Conservation (phyloP, 2,329 filamentous ascomycete genomes). For the Venturia nashicola region DNA sequence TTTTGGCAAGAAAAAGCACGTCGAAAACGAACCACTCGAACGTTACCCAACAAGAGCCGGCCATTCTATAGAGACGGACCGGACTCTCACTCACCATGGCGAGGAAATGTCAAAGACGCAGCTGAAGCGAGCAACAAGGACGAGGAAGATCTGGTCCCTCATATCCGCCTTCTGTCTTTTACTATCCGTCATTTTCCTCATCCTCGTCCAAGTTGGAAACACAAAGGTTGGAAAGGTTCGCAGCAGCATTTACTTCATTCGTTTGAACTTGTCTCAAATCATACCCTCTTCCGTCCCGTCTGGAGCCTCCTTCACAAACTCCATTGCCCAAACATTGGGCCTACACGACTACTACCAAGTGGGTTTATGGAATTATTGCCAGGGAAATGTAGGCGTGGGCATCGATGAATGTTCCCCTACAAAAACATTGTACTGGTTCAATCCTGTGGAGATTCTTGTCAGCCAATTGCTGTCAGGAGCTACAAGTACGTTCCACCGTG, state of each 20-base stretch:
- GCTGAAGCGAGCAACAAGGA: slow-evolving; percentile 23
- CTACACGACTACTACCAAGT: slow-evolving; percentile 92
- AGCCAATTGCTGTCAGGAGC: slow-evolving; percentile 71
- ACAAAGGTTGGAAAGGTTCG: slow-evolving; percentile 45
- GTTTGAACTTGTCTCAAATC: slow-evolving; percentile 70
- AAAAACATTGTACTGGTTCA: slow-evolving; percentile 71
- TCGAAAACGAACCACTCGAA: background rate
- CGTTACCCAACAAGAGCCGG: background rate
- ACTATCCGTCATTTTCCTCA: slow-evolving; percentile 62
- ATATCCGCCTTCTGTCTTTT: slow-evolving; percentile 50
- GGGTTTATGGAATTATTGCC: slow-evolving; percentile 84
- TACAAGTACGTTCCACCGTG: slow-evolving; percentile 41
- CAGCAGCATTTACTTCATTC: slow-evolving; percentile 67
- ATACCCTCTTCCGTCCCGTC: slow-evolving; percentile 63
- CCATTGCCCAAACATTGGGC: slow-evolving; percentile 72
- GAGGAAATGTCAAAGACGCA: slow-evolving; percentile 21
- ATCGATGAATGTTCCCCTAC: slow-evolving; percentile 66
- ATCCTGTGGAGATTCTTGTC: slow-evolving; percentile 71
- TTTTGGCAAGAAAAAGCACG: background rate
- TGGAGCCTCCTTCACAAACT: slow-evolving; percentile 61
- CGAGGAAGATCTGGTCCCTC: slow-evolving; percentile 5
- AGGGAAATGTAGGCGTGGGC: slow-evolving; percentile 65
- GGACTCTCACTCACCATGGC: background rate
- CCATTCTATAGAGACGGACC: background rate
- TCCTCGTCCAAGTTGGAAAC: slow-evolving; percentile 72